Evolutionary conservation across 768 basidiomycete species (phyloP).

Genomic region (Mrakia gelida): DNA sequence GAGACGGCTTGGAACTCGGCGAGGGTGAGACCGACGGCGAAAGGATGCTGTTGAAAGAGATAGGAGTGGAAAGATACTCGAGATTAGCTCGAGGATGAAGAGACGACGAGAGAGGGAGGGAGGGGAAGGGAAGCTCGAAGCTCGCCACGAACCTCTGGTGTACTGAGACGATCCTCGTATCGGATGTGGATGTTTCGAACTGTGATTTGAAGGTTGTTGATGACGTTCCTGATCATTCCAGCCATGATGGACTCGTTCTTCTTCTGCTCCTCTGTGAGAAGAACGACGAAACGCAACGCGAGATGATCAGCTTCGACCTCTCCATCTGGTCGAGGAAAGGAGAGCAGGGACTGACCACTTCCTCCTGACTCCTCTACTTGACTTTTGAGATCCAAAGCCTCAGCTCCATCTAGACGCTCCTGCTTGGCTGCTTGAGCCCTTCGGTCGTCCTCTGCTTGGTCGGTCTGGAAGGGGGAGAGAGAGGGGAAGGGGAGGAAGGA

Average conservation of each 20-base stretch:
- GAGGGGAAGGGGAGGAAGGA: neutral
- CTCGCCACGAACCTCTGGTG: conserved; percentile 68
- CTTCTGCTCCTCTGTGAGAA: conserved; percentile 48
- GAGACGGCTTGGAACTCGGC: conserved; percentile 83
- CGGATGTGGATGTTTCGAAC: conserved; percentile 93
- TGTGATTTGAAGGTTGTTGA: conserved; percentile 94
- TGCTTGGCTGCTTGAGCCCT: conserved; percentile 79
- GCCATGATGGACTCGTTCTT: conserved; percentile 80
- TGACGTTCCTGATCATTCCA: conserved; percentile 77
- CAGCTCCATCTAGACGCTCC: conserved; percentile 83
- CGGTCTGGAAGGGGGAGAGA: conserved; percentile 42
- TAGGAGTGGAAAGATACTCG: neutral
- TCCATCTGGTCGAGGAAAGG: neutral
- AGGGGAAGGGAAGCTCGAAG: neutral
- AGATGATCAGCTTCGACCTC: neutral
- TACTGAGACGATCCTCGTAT: conserved; percentile 91
- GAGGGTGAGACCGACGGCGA: conserved; percentile 84
- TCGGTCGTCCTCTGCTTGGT: conserved; percentile 78
- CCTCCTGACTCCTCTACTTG: conserved; percentile 21
- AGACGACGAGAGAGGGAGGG: neutral
- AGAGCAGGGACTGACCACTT: neutral
- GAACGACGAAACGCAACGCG: conserved; percentile 22
- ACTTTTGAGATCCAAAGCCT: conserved; percentile 47
- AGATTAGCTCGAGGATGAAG: neutral
- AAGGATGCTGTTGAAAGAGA: conserved; percentile 66